Evolutionary conservation across 2,329 filamentous ascomycete species (phyloP).

Genomic region (Scorias spongiosa): DNA sequence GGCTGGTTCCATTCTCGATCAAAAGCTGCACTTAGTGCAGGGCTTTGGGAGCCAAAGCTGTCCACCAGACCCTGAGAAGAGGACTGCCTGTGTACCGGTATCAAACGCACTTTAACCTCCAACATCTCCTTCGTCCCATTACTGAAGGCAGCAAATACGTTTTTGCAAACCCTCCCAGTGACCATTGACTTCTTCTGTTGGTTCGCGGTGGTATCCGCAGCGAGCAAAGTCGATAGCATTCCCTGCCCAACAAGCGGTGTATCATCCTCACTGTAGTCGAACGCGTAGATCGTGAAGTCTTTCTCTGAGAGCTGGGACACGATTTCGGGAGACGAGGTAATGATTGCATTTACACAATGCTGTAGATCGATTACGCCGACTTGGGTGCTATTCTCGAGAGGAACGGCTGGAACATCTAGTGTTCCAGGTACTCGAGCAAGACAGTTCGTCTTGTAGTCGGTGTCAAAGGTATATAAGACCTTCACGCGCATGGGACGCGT

Average conservation of each 20-base stretch:
- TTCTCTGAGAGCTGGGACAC: slow-evolving; percentile 49
- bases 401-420: slow-evolving; percentile 64
- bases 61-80: slow-evolving; percentile 47
- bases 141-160: slow-evolving; percentile 67
- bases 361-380: slow-evolving; percentile 82
- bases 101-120: slow-evolving; percentile 81
- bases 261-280: slow-evolving; percentile 91
- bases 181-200: slow-evolving; percentile 56
- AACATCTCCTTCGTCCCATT: slow-evolving; percentile 75
- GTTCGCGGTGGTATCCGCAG: slow-evolving; percentile 40
- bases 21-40: slow-evolving; percentile 42
- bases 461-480: slow-evolving; percentile 91
- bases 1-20: slow-evolving; percentile 72
- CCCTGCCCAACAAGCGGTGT: slow-evolving; percentile 88
- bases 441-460: slow-evolving; percentile 74
- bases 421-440: slow-evolving; percentile 72
- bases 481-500: slow-evolving; percentile 52
- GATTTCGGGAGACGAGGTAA: slow-evolving; percentile 69
- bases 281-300: slow-evolving; percentile 94
- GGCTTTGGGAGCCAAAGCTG: slow-evolving; percentile 31
- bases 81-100: slow-evolving; percentile 53
- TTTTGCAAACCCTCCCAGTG: slow-evolving; percentile 80
- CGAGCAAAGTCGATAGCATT: slow-evolving; percentile 74
- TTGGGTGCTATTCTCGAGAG: slow-evolving; percentile 61
- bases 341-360: slow-evolving; percentile 73